Evolutionary conservation across 1,139 yeast species (phyloP).

Genomic region (Suhomyces maxii): DNA sequence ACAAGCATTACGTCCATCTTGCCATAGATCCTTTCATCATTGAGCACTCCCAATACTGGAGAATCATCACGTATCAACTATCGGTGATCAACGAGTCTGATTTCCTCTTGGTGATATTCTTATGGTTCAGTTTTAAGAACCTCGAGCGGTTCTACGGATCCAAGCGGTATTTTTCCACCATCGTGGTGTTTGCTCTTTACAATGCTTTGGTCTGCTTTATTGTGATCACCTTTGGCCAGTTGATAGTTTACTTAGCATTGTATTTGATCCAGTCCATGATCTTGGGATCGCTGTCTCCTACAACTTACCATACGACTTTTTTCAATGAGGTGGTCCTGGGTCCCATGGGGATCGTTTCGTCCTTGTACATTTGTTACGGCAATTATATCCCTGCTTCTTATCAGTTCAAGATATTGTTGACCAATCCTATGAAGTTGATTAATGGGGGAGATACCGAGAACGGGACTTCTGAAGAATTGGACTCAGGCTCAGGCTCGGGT

Average conservation of each 20-base stretch:
- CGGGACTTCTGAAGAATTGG: too few species aligned
- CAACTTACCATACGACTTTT: conserved; percentile 26
- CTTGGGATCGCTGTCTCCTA: background rate
- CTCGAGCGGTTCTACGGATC: conserved; percentile 69
- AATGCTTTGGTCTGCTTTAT: conserved; percentile 35
- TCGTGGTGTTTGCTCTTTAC: conserved; percentile 33
- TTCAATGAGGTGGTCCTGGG: conserved; percentile 52
- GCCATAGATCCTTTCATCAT: conserved; percentile 60
- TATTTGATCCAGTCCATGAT: conserved; percentile 18
- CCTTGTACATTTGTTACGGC: conserved; percentile 58
- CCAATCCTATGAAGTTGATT: conserved; percentile 20
- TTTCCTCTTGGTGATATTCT: conserved; percentile 49
- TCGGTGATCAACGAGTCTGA: conserved; percentile 68
- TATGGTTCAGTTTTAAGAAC: conserved; percentile 60
- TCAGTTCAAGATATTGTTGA: conserved; percentile 50
- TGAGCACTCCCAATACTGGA: conserved; percentile 68
- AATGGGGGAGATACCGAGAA: background rate
- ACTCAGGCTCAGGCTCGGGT: too few species aligned
- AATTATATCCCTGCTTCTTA: conserved; percentile 61
- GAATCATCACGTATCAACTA: conserved; percentile 55
- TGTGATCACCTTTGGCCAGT: conserved; percentile 41
- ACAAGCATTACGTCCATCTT: conserved; percentile 55
- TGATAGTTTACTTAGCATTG: conserved; percentile 32
- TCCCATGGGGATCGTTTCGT: conserved; percentile 62
- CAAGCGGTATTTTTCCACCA: conserved; percentile 49